Conservation (phyloP, 768 basidiomycete genomes). For the Mycena pura region DNA sequence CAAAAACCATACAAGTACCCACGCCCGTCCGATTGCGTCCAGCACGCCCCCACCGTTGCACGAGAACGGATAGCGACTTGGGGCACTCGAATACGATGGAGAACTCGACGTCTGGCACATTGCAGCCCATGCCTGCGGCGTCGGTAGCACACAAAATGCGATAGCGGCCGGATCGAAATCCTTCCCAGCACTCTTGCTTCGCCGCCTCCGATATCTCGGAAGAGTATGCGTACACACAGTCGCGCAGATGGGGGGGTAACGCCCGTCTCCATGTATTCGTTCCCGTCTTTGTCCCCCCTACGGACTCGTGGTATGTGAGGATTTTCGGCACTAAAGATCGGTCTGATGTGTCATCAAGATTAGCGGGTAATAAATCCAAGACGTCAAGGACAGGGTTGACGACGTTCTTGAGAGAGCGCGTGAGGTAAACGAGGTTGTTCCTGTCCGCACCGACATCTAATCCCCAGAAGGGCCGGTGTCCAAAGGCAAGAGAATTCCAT, state of each 20-base stretch:
- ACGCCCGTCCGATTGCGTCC: background rate
- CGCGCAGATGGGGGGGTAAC: conserved; percentile 26
- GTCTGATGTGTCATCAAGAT: background rate
- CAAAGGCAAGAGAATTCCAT: conserved; percentile 34
- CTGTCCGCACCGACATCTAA: conserved; percentile 36
- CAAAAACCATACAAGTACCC: conserved; percentile 16
- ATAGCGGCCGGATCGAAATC: conserved; percentile 21
- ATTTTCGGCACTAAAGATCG: no score
- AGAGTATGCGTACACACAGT: conserved; percentile 28
- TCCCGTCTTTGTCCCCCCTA: no score
- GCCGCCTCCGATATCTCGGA: conserved; percentile 26
- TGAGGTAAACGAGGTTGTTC: conserved; percentile 31
- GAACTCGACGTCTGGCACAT: conserved; percentile 31
- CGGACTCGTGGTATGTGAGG: no score
- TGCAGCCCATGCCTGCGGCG: conserved; percentile 41
- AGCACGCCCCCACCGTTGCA: conserved; percentile 28
- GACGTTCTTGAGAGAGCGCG: conserved; percentile 12
- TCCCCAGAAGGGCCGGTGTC: conserved; percentile 40
- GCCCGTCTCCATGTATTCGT: conserved; percentile 20
- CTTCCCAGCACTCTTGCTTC: conserved; percentile 28
- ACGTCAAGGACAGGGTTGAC: conserved; percentile 26
- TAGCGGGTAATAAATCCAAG: conserved; percentile 19
- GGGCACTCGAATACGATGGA: conserved; percentile 30
- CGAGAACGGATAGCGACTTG: conserved; percentile 13
- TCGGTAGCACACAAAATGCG: conserved; percentile 38